Evolutionary conservation across 805 yeast genomes (phyloP).

Genomic region (Saccharomycopsis fodiens): DNA sequence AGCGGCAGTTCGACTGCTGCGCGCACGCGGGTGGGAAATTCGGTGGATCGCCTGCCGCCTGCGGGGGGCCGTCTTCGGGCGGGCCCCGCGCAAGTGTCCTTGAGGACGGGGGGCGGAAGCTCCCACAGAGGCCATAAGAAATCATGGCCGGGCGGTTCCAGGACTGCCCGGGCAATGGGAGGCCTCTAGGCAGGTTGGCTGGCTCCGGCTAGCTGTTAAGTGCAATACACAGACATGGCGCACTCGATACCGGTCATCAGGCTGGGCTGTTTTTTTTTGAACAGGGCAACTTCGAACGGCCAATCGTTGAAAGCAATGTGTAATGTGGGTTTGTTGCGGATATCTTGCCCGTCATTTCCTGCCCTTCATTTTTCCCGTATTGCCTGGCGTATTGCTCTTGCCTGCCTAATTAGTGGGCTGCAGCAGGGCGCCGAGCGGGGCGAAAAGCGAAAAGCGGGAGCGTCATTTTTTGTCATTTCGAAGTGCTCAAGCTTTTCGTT

Average conservation of each 20-base stretch:
- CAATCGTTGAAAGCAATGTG: no score
- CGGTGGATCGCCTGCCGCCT: constrained; percentile 11
- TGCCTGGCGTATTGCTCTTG: no score
- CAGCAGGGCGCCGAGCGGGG: no score
- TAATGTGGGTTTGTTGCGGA: no score
- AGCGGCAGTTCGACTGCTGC: not conserved
- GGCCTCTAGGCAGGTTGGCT: not conserved
- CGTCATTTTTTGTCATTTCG: no score
- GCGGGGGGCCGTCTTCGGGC: not conserved
- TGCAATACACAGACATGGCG: constrained; percentile 15
- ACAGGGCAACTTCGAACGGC: no score
- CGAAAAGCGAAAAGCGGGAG: no score
- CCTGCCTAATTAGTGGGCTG: no score
- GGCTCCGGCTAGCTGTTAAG: constrained; percentile 6
- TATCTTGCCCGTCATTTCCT: no score
- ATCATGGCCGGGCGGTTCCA: not conserved
- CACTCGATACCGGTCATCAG: constrained; percentile 18
- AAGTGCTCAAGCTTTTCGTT: no score
- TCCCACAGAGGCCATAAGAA: constrained; percentile 10
- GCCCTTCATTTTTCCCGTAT: no score
- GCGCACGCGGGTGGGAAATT: constrained; percentile 16
- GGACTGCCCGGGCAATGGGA: not conserved
- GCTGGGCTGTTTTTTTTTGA: not conserved
- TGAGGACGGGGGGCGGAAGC: constrained; percentile 16
- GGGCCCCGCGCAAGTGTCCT: not conserved